These are phyloP conservation scores for Claviceps africana DNA, from an alignment of 2,329 filamentous ascomycete genomes.

Conservation along the genomic window DNA sequence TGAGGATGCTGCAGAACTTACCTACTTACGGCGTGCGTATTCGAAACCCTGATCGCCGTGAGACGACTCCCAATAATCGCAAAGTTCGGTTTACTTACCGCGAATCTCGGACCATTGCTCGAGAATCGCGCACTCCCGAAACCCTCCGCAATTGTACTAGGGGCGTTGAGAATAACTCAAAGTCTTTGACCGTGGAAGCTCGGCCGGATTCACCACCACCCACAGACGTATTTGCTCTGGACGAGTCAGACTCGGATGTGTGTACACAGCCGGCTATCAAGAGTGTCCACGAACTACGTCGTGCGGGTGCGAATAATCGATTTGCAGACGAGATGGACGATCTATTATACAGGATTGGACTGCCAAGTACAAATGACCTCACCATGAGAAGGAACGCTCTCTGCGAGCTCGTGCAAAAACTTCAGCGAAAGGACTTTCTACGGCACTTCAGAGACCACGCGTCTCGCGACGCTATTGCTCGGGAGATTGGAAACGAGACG, in stretches of 20 bases:
- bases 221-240: conserved; percentile 13
- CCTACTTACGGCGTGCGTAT: conserved; percentile 7
- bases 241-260: conserved; percentile 24
- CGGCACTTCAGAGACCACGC: conserved; percentile 61
- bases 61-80: conserved; percentile 13
- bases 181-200: conserved; percentile 10
- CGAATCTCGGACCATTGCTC: conserved; percentile 17
- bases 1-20: not conserved
- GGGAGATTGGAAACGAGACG: conserved; percentile 42
- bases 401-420: conserved; percentile 44
- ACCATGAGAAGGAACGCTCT: conserved; percentile 44
- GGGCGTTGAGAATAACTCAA: conserved; percentile 8
- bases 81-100: conserved; percentile 24
- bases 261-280: conserved; percentile 37
- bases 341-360: conserved; percentile 45
- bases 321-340: conserved; percentile 54
- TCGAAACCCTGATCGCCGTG: conserved; percentile 15
- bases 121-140: conserved; percentile 14
- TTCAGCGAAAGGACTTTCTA: conserved; percentile 48
- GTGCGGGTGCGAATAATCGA: conserved; percentile 52
- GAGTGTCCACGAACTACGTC: conserved; percentile 51
- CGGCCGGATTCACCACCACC: conserved; percentile 11
- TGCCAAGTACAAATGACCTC: conserved; percentile 28
- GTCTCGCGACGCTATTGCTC: conserved; percentile 54
- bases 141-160: conserved; percentile 8